Conservation (phyloP, 331 rosid genomes). For the Dryas integrifolia region DNA sequence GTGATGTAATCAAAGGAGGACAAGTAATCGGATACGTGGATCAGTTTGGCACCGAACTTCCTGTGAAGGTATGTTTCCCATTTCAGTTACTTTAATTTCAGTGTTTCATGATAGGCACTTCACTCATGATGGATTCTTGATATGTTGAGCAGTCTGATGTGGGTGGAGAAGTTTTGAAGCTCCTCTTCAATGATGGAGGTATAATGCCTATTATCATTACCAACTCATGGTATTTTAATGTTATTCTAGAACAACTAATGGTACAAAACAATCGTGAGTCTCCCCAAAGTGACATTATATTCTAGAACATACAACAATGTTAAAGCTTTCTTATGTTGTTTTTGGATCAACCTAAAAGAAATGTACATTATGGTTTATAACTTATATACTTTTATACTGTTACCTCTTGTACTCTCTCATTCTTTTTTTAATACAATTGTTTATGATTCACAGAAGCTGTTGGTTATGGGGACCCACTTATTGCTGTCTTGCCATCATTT, state of each 20-base stretch:
- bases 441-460: slow-evolving; percentile 69
- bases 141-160: slow-evolving; percentile 75
- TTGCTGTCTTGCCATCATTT: slow-evolving; percentile 90
- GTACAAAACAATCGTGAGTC: neutral
- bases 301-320: neutral
- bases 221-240: neutral
- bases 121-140: slow-evolving; percentile 33
- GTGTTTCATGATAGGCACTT: slow-evolving; percentile 10
- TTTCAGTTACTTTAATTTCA: slow-evolving; percentile 20
- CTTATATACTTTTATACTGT: neutral
- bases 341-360: neutral
- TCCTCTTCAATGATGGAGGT: slow-evolving; percentile 94
- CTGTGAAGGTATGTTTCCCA: slow-evolving; percentile 63
- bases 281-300: neutral
- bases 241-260: too few relatives aligned
- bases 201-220: slow-evolving; percentile 25
- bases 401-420: slow-evolving; percentile 13
- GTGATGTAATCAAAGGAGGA: slow-evolving; percentile 81
- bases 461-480: slow-evolving; percentile 85
- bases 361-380: neutral
- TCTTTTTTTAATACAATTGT: slow-evolving; percentile 1
- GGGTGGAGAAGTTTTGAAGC: slow-evolving; percentile 83
- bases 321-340: neutral
- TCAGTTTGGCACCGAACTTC: slow-evolving; percentile 83
- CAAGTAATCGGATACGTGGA: slow-evolving; percentile 90